Evolutionary conservation across 2,329 filamentous ascomycete genomes (phyloP).

Genomic region (Fusarium dimerum): DNA sequence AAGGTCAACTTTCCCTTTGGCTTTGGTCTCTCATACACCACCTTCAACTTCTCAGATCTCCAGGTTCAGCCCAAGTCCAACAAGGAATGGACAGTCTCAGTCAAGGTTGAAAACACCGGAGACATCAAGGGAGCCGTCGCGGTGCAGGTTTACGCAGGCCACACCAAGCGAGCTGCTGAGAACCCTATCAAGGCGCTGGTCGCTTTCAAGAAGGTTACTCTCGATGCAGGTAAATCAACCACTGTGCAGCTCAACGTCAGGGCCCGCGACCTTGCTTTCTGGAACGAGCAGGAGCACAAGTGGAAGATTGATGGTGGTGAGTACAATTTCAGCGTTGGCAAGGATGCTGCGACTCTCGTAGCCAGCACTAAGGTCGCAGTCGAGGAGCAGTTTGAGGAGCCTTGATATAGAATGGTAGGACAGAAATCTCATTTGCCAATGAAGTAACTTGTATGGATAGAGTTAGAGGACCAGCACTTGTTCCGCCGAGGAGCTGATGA

Average conservation of each 20-base stretch:
- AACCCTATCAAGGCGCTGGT: slow-evolving; percentile 27
- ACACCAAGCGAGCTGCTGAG: neutral
- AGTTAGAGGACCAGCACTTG: no score
- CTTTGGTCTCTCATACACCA: slow-evolving; percentile 13
- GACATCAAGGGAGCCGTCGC: slow-evolving; percentile 48
- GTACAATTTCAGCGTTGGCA: slow-evolving; percentile 15
- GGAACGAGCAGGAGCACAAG: slow-evolving; percentile 2
- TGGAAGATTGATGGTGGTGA: slow-evolving; percentile 13
- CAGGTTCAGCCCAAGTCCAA: neutral
- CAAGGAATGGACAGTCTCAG: slow-evolving; percentile 36
- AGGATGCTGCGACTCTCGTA: slow-evolving; percentile 10
- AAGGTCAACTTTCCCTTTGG: slow-evolving; percentile 43
- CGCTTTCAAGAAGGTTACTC: slow-evolving; percentile 27
- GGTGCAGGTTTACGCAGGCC: slow-evolving; percentile 53
- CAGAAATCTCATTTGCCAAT: no score
- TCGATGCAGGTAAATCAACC: slow-evolving; percentile 12
- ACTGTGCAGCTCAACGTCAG: neutral
- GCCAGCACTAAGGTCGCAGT: slow-evolving; percentile 11
- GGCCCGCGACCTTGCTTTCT: slow-evolving; percentile 5
- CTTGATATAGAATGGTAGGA: no score
- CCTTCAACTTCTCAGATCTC: slow-evolving; percentile 31
- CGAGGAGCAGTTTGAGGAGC: no score
- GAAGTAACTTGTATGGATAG: no score
- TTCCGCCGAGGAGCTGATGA: no score
- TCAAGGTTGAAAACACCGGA: slow-evolving; percentile 59